A percentile compares a stretch with the other conserved stretches of the same genome.
These are phyloP conservation scores for Cordyceps javanica DNA, from an alignment of 2,329 filamentous ascomycete genomes.

Conservation along the genomic window DNA sequence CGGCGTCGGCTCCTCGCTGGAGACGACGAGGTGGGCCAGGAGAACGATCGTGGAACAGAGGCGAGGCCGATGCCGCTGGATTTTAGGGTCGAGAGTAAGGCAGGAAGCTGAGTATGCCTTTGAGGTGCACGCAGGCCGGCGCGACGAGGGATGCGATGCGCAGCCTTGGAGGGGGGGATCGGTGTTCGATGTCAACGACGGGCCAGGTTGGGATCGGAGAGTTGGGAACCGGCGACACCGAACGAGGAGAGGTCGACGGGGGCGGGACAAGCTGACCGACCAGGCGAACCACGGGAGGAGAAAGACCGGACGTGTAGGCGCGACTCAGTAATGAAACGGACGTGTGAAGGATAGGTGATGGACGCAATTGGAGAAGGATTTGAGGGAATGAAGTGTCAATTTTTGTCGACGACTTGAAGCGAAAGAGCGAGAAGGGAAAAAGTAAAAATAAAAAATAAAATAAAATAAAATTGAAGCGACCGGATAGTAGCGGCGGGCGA, in stretches of 20 bases:
- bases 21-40: constrained; percentile 8
- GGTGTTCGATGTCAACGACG: background rate
- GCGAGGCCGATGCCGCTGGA: background rate
- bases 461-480: background rate
- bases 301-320: background rate
- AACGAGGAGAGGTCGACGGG: background rate
- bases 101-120: background rate
- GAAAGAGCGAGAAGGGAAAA: background rate
- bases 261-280: background rate
- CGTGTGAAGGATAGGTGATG: background rate
- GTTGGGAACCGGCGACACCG: background rate
- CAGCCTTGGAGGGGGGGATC: too few species aligned
- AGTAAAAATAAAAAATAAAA: background rate
- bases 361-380: background rate
- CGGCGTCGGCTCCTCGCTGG: constrained; percentile 1
- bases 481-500: constrained; percentile 2
- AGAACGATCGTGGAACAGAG: background rate
- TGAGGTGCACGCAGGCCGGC: background rate
- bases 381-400: background rate
- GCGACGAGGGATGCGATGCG: background rate
- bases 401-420: background rate
- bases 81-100: background rate
- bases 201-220: constrained; percentile 1
- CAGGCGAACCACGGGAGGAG: background rate
- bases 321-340: background rate